Evolutionary conservation across 202 grass and related monocot species (phyloP).

Genomic region (Carex sylvatica): DNA sequence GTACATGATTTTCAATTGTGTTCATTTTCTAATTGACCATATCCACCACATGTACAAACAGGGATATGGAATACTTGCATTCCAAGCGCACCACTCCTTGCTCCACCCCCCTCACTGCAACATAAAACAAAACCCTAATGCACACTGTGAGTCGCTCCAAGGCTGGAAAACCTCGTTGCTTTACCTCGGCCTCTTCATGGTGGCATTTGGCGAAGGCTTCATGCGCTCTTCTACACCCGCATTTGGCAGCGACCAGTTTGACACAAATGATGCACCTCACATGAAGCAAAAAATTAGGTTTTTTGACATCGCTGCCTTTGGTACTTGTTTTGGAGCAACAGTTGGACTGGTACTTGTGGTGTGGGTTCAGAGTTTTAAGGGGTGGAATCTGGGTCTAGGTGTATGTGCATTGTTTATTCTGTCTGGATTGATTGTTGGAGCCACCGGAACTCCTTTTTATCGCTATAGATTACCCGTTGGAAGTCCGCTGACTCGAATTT

Average conservation of each 20-base stretch:
- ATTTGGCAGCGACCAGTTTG: conserved; percentile 27
- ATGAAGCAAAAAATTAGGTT: conserved; percentile 20
- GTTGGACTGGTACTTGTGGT: conserved; percentile 28
- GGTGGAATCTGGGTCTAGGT: conserved; percentile 30
- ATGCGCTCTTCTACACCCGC: conserved; percentile 24
- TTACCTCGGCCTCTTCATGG: conserved; percentile 26
- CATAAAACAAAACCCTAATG: conserved; percentile 24
- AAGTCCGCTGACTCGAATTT: conserved; percentile 24
- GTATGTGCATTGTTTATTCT: conserved; percentile 25
- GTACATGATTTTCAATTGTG: too few species aligned
- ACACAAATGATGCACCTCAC: neutral
- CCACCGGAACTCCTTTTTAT: conserved; percentile 20
- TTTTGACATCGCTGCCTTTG: conserved; percentile 19
- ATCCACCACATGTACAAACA: conserved; percentile 25
- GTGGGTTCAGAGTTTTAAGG: conserved; percentile 20
- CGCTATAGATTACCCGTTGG: neutral
- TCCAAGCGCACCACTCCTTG: conserved; percentile 54
- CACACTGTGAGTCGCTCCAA: conserved; percentile 11
- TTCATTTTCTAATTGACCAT: neutral
- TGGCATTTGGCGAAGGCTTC: conserved; percentile 22
- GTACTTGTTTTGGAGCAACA: conserved; percentile 17
- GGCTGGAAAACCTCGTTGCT: conserved; percentile 17
- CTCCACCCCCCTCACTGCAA: conserved; percentile 49
- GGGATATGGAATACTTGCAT: conserved; percentile 59
- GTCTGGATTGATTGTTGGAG: conserved; percentile 21